Base-by-base conservation (phyloP, 2,329 filamentous ascomycete genomes). In the Aspergillus aculeatus region DNA sequence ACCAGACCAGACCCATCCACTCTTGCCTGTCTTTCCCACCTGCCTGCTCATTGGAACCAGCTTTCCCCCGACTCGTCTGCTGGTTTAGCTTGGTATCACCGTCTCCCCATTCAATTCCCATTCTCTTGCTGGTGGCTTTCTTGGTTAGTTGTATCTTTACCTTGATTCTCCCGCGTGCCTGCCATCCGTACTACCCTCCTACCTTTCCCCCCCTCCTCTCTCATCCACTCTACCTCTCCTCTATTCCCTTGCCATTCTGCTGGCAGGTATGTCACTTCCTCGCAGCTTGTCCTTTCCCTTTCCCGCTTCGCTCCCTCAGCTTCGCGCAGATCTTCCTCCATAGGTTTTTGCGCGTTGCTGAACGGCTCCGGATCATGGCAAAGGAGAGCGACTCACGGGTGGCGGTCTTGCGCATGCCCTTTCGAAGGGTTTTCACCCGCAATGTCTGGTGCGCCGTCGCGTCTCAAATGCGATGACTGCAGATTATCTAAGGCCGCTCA, bases 1-100 rank as follows among this genome's bases (percentile, higher is more conserved):
- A 35, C 32, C 32, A 12, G 14, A 29, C 57, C 60, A 62, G 64
- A 66, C 63, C 63, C 64, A 65, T 66, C 60, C 63, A 66, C 35
- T 53, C 50, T 44, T 56, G 38, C 9, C 16, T 44, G 38, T 19
- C 60, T 56, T 59, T 58, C 61, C 61, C 53, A 62, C 57, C 50
- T 55, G 60, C 60, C 61, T 57, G 38, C n/a, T 16, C 6, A n/a
- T 44, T 63, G 64, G 60, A 61, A 59, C 64, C 55, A 47, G 58
- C 51, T 44, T 35, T 47, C 32, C 44, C 38, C 52, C 52, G 52
- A 47, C 23, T 54, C 53, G 41, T 47, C 35, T 35, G 44, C 55
- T 61, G 56, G 60, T 60, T 50, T 35, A 16, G 32, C 32, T 44
- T 44, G 38, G 53, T 44, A 55, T 55, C 44, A 55, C 57, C 55